Evolutionary conservation across 768 basidiomycete genomes (phyloP), one percentile per base, ranked within the genome.

Genomic region (Gloeophyllum trabeum): DNA sequence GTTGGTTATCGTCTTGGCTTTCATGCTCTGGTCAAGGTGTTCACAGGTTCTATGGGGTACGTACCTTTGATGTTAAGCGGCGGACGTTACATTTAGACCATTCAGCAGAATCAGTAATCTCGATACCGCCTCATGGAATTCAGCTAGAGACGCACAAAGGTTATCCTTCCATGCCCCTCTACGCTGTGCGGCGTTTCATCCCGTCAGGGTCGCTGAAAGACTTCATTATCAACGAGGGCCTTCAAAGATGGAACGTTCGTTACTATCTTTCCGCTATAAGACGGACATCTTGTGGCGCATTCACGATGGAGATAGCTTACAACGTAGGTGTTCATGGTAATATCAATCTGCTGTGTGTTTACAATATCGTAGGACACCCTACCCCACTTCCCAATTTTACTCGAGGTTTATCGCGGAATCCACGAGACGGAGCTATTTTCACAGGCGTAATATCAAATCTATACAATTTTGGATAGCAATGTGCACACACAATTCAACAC

Each of bases 121-220:
- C 81, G 26, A 55, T 87, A 35, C 78, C 79, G 5, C 62, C 67
- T 1, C 74, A 81, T 41, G 86, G 86, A 7, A 63, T 90, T 32
- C 87, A 89, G 52, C 58, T 89, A 2, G 84, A 88, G 56, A 79
- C 76, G 0, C 75, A 75, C 57, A 64, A 71, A 42, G 86, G 83
- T 1, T 54, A 79, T 24, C 69, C 69, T 6, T 54, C 57, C 12
- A 45, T 51, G 1, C 53, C 61, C 13, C 44, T 63, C 13, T 55
- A 46, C 36, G 54, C 46, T 5, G 55, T 61, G 3, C 68, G 73
- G 39, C 71, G 57, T 3, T 87, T 89, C 56, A 75, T 88, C 47
- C 76, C 81, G 5, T 54, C 70, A 22, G 54, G 64, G 0, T 48
- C 55, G 2, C 56, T 88, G 16, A 65, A 70, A 40, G 81, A 85